A percentile compares a stretch with the other conserved stretches of the same genome.
These are phyloP conservation scores for Hortaea sp. DNA, from an alignment of 2,329 filamentous ascomycete species.

Conservation along the genomic window DNA sequence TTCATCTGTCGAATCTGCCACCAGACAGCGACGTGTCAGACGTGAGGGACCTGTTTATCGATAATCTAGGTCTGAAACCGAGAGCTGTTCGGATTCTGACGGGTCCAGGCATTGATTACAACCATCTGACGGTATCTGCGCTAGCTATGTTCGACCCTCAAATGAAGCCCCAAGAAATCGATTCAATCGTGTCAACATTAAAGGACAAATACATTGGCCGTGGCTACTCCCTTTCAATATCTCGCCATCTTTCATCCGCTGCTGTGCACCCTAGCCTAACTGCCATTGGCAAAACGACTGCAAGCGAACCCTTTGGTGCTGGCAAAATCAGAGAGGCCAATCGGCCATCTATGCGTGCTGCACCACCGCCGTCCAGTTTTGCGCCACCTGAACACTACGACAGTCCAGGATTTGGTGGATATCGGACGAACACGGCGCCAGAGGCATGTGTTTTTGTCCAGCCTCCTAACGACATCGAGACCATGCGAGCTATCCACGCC, in stretches of 20 bases:
- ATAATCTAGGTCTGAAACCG: slow-evolving; percentile 13
- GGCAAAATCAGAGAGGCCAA: slow-evolving; percentile 14
- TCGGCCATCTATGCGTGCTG: slow-evolving; percentile 28
- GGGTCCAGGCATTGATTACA: slow-evolving; percentile 5
- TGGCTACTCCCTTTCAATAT: slow-evolving; percentile 70
- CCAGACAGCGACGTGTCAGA: slow-evolving; percentile 47
- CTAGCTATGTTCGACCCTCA: slow-evolving; percentile 74
- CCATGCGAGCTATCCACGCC: slow-evolving; percentile 76
- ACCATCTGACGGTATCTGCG: slow-evolving; percentile 62
- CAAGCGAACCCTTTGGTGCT: slow-evolving; percentile 21
- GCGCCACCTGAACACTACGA: slow-evolving; percentile 67
- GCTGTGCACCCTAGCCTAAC: slow-evolving; percentile 9
- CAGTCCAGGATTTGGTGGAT: slow-evolving; percentile 34
- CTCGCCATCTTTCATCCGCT: slow-evolving; percentile 71
- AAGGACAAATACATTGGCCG: slow-evolving; percentile 79
- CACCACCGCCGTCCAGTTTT: slow-evolving; percentile 48
- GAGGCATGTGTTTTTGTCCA: slow-evolving; percentile 39
- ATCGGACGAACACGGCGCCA: slow-evolving; percentile 1
- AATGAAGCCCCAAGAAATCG: slow-evolving; percentile 73
- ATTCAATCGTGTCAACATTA: slow-evolving; percentile 63
- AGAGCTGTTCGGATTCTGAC: slow-evolving; percentile 17
- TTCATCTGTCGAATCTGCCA: slow-evolving; percentile 45
- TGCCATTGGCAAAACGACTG: slow-evolving; percentile 1
- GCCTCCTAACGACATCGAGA: slow-evolving; percentile 66
- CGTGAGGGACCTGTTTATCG: slow-evolving; percentile 42